These are phyloP conservation scores for Amaranthus cruentus DNA, from an alignment of 148 eudicot genomes.

Conservation along the genomic window DNA sequence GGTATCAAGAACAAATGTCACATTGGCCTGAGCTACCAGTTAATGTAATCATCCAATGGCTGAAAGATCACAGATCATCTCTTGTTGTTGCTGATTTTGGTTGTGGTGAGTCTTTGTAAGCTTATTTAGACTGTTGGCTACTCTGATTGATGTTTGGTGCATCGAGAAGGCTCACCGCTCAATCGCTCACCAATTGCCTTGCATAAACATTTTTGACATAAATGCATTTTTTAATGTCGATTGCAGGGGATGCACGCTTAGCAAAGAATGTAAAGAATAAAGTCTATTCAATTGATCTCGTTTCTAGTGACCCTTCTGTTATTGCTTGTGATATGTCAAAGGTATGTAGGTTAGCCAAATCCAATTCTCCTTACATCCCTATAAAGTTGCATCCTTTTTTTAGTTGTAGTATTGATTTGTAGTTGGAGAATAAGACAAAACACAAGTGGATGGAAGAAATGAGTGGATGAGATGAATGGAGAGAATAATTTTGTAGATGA, in stretches of 20 bases:
- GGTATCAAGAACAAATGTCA: slow-evolving; percentile 95
- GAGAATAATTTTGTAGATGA: too few relatives aligned
- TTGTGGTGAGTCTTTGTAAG: slow-evolving; percentile 57
- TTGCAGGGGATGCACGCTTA: slow-evolving; percentile 82
- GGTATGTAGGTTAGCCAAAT: slow-evolving; percentile 33
- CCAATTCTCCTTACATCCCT: background rate
- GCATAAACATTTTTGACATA: background rate
- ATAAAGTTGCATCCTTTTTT: too few relatives aligned
- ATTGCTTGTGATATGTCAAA: slow-evolving; percentile 96
- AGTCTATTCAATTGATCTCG: slow-evolving; percentile 88
- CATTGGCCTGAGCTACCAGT: slow-evolving; percentile 96
- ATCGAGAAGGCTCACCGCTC: background rate
- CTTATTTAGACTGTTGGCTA: background rate
- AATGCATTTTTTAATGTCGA: background rate
- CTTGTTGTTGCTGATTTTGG: slow-evolving; percentile 93
- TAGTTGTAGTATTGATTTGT: too few relatives aligned
- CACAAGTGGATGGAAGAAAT: too few relatives aligned
- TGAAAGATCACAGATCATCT: slow-evolving; percentile 67
- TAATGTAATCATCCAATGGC: slow-evolving; percentile 79
- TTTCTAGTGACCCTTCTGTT: slow-evolving; percentile 82
- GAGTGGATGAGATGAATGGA: too few relatives aligned
- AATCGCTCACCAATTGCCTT: background rate
- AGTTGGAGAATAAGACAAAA: too few relatives aligned
- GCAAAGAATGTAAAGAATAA: slow-evolving; percentile 80
- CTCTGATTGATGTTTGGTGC: background rate